Evolutionary conservation across 805 yeast species (phyloP).

Genomic region (Wickerhamiella vanderwaltii): DNA sequence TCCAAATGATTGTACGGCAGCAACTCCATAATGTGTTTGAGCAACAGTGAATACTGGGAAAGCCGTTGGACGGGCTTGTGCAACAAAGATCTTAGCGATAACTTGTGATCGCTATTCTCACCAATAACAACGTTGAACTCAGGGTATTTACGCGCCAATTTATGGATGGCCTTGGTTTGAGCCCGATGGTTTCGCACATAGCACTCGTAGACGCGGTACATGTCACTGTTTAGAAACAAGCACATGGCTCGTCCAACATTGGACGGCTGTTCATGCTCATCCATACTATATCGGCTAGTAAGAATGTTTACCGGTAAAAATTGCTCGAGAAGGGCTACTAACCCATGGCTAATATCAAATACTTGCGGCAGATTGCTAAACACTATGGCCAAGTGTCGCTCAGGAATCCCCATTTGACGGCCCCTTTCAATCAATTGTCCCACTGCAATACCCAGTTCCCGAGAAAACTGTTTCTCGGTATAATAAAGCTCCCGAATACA

Average conservation of each 20-base stretch:
- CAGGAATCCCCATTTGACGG: slow-evolving; percentile 21
- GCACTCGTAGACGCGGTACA: slow-evolving; percentile 27
- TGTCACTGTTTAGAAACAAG: slow-evolving; percentile 20
- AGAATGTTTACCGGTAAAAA: slow-evolving; percentile 19
- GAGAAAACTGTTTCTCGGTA: slow-evolving; percentile 29
- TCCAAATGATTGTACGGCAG: slow-evolving; percentile 6
- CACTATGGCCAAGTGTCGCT: slow-evolving; percentile 21
- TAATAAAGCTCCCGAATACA: slow-evolving; percentile 29
- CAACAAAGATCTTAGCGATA: slow-evolving; percentile 3
- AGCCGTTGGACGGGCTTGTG: slow-evolving; percentile 10
- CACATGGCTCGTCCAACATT: slow-evolving; percentile 26
- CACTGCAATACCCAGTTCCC: slow-evolving; percentile 29
- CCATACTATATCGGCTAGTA: slow-evolving; percentile 20
- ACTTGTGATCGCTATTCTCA: background rate
- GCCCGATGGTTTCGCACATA: slow-evolving; percentile 26
- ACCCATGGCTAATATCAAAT: slow-evolving; percentile 23
- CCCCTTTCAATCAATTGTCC: slow-evolving; percentile 25
- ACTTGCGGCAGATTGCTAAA: slow-evolving; percentile 28
- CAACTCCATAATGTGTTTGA: slow-evolving; percentile 4
- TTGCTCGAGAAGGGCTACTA: slow-evolving; percentile 24
- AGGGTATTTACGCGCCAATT: background rate
- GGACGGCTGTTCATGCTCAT: slow-evolving; percentile 17
- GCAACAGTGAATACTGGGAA: slow-evolving; percentile 8
- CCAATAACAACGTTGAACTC: slow-evolving; percentile 3
- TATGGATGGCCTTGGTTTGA: slow-evolving; percentile 21